These are phyloP conservation scores for Xylariaceae sp. DNA, from an alignment of 2,329 filamentous ascomycete species.

Conservation along the genomic window DNA sequence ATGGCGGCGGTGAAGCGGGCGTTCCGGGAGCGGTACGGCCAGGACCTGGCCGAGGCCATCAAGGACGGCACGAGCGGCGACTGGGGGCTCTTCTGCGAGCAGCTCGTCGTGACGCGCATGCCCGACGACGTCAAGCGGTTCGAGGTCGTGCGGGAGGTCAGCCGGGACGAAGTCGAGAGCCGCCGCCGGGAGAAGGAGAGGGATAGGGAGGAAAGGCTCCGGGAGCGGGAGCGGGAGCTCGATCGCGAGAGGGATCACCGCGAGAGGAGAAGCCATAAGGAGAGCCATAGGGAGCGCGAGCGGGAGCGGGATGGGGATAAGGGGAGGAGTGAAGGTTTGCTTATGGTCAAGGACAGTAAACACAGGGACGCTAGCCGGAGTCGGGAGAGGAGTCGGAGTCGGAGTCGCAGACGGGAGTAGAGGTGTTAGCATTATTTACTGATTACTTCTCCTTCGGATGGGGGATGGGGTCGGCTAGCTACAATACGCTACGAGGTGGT, in stretches of 20 bases:
- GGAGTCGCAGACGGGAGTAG: conserved; percentile 20
- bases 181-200: conserved; percentile 21
- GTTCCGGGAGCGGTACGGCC: conserved; percentile 76
- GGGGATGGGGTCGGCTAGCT: too few species aligned
- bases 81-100: conserved; percentile 75
- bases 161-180: conserved; percentile 30
- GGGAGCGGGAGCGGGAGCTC: conserved; percentile 23
- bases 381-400: conserved; percentile 30
- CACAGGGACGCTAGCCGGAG: conserved; percentile 29
- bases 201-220: conserved; percentile 25
- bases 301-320: conserved; percentile 10
- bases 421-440: background rate
- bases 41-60: conserved; percentile 76
- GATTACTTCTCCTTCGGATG: too few species aligned
- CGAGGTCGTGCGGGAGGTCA: conserved; percentile 40
- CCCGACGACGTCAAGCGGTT: conserved; percentile 61
- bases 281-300: conserved; percentile 19
- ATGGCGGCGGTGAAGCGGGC: conserved; percentile 78
- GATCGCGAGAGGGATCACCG: conserved; percentile 20
- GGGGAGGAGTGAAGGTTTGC: conserved; percentile 23
- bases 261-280: conserved; percentile 13
- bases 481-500: too few species aligned
- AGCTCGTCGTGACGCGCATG: conserved; percentile 66
- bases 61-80: conserved; percentile 75
- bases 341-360: conserved; percentile 33